Evolutionary conservation across 1,284 basidiomycete genomes (phyloP).

Genomic region (Marasmius fiardii): DNA sequence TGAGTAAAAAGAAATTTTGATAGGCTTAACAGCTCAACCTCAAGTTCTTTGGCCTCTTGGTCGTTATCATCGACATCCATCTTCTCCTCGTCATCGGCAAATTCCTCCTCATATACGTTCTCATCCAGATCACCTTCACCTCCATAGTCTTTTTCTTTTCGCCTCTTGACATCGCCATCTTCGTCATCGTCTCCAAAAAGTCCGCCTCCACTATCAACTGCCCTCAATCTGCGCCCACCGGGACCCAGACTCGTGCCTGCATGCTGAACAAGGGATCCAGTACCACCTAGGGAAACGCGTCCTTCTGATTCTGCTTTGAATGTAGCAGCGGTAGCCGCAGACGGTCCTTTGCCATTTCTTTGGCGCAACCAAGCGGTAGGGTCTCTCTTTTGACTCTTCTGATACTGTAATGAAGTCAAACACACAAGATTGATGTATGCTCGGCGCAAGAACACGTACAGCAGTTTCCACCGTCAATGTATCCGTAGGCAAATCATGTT

Average conservation of each 20-base stretch:
- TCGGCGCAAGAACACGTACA: slow-evolving; percentile 22
- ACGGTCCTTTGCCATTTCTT: slow-evolving; percentile 53
- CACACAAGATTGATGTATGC: background rate
- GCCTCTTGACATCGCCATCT: slow-evolving; percentile 44
- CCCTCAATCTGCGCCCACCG: slow-evolving; percentile 57
- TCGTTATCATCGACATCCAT: slow-evolving; percentile 73
- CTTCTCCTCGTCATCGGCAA: slow-evolving; percentile 85
- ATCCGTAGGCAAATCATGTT: slow-evolving; percentile 69
- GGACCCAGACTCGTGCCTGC: slow-evolving; percentile 58
- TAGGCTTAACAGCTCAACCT: slow-evolving; percentile 40
- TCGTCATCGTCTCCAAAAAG: slow-evolving; percentile 74
- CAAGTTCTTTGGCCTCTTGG: slow-evolving; percentile 83
- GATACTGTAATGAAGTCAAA: slow-evolving; percentile 30
- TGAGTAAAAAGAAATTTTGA: slow-evolving; percentile 15
- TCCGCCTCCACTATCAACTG: slow-evolving; percentile 59
- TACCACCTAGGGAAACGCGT: slow-evolving; percentile 32
- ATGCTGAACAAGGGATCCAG: slow-evolving; percentile 45
- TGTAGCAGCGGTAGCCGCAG: slow-evolving; percentile 57
- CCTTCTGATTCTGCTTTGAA: slow-evolving; percentile 62
- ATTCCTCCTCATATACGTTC: slow-evolving; percentile 79
- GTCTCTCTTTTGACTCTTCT: slow-evolving; percentile 59
- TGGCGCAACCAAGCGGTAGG: slow-evolving; percentile 67
- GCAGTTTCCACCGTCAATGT: slow-evolving; percentile 68
- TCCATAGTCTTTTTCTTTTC: slow-evolving; percentile 55
- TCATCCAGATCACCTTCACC: slow-evolving; percentile 79